A percentile compares a stretch with the other conserved stretches of the same genome.
phyloP scores from a whole-genome alignment of 2,329 filamentous ascomycete genomes.

The Phialophora expanda region DNA sequence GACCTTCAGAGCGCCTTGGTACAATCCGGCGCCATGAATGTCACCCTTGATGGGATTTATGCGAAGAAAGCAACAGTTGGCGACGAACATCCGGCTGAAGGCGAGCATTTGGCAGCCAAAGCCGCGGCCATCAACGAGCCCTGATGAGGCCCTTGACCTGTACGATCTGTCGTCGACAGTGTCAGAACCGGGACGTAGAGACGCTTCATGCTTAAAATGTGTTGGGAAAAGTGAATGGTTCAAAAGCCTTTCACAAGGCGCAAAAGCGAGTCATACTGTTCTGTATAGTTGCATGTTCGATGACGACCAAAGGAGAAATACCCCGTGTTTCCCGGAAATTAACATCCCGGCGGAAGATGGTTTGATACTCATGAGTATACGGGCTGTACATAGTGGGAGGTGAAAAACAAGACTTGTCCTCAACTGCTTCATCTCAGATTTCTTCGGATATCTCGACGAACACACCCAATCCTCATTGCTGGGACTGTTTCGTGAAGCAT shows the following conservation, averaged over 20 bases:
- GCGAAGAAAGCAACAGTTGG: conserved; percentile 52
- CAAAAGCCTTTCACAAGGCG: neutral
- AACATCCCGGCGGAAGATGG: neutral
- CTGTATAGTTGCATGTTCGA: neutral
- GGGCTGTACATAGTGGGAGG: neutral
- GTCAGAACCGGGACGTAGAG: neutral
- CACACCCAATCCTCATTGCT: neutral
- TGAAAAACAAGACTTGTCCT: neutral
- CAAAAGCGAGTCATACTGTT: neutral
- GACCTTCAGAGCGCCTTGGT: conserved; percentile 90
- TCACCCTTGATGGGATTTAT: conserved; percentile 81
- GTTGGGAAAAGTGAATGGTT: neutral
- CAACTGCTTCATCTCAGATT: neutral
- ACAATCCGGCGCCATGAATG: conserved; percentile 88
- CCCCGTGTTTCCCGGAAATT: neutral
- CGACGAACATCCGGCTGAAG: conserved; percentile 32
- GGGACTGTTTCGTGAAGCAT: neutral
- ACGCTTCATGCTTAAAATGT: neutral
- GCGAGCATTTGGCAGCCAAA: conserved; percentile 34
- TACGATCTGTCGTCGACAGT: neutral
- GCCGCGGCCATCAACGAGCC: conserved; percentile 38
- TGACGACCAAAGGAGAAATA: neutral
- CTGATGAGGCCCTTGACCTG: conserved; percentile 12
- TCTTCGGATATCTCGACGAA: neutral
- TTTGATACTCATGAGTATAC: neutral